Percentiles rank a stretch among this genome's conserved stretches.
These are phyloP conservation scores for Serendipita indica DNA, from an alignment of 768 basidiomycete species.

Conservation along the genomic window DNA sequence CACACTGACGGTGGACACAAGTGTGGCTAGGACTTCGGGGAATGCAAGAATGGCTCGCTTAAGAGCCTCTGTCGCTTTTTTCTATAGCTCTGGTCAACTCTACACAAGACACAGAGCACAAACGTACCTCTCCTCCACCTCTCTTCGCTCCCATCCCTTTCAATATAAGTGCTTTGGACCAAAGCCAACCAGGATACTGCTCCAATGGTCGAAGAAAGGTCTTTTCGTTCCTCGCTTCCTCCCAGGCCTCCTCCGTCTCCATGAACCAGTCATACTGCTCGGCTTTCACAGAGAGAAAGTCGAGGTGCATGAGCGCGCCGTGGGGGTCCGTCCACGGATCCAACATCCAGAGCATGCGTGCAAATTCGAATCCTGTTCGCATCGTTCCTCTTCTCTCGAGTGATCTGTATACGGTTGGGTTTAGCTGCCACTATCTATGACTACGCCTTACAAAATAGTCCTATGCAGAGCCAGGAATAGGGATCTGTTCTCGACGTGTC, in stretches of 20 bases:
- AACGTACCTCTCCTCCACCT: constrained; percentile 26
- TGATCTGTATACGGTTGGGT: constrained; percentile 37
- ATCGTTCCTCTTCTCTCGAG: constrained; percentile 79
- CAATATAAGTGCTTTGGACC: constrained; percentile 54
- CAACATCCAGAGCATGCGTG: constrained; percentile 67
- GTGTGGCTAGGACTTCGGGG: constrained; percentile 64
- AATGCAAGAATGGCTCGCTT: constrained; percentile 59
- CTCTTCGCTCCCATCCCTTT: constrained; percentile 32
- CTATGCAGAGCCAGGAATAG: constrained; percentile 83
- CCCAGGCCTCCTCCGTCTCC: constrained; percentile 42
- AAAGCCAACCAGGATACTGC: constrained; percentile 64
- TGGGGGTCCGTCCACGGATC: constrained; percentile 86
- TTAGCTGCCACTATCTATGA: background rate
- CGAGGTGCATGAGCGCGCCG: constrained; percentile 66
- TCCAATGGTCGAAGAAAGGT: constrained; percentile 33
- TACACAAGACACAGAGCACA: background rate
- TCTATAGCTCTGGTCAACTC: constrained; percentile 23
- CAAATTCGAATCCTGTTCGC: constrained; percentile 83
- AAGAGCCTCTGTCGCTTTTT: constrained; percentile 47
- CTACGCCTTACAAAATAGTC: constrained; percentile 49
- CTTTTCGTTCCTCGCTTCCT: constrained; percentile 19
- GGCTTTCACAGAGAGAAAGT: constrained; percentile 71
- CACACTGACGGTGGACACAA: constrained; percentile 58
- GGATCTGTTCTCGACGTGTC: constrained; percentile 78
- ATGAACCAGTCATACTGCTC: constrained; percentile 71